These are phyloP conservation scores for Friedmanniomyces endolithicus DNA, from an alignment of 495 filamentous ascomycete genomes.

Conservation along the genomic window DNA sequence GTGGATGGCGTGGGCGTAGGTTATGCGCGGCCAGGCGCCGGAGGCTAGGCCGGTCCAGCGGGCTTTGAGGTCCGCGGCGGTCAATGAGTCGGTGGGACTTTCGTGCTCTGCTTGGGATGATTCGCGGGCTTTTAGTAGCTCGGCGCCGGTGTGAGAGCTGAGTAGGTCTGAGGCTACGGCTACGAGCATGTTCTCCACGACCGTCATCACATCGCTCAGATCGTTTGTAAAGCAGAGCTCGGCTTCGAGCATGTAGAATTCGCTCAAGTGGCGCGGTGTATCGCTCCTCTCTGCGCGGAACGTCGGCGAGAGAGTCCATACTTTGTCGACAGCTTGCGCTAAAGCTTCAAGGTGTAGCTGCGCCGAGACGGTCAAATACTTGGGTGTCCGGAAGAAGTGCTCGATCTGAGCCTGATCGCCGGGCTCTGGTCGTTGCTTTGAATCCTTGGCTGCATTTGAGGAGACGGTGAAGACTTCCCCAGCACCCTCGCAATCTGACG, in stretches of 20 bases:
- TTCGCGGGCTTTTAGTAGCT: constrained; percentile 40
- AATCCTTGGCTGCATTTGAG: constrained; percentile 24
- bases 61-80: constrained; percentile 37
- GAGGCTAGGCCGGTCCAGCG: constrained; percentile 60
- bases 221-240: constrained; percentile 68
- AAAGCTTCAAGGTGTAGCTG: constrained; percentile 92
- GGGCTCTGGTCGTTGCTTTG: neutral
- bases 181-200: constrained; percentile 67
- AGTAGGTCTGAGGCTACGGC: constrained; percentile 45
- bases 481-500: constrained; percentile 93
- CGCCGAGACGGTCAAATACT: constrained; percentile 90
- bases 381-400: constrained; percentile 71
- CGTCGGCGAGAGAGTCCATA: constrained; percentile 87
- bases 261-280: constrained; percentile 84
- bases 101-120: constrained; percentile 23
- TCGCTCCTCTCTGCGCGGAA: constrained; percentile 93
- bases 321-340: constrained; percentile 73
- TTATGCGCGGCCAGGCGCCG: constrained; percentile 66
- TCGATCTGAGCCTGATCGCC: constrained; percentile 20
- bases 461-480: constrained; percentile 83
- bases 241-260: constrained; percentile 98
- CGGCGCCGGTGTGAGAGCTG: constrained; percentile 45
- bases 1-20: constrained; percentile 67
- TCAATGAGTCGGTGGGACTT: constrained; percentile 23
- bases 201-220: constrained; percentile 55